These are phyloP conservation scores for Thermothielavioides terrestris DNA, from an alignment of 495 filamentous ascomycete genomes.

Conservation along the genomic window DNA sequence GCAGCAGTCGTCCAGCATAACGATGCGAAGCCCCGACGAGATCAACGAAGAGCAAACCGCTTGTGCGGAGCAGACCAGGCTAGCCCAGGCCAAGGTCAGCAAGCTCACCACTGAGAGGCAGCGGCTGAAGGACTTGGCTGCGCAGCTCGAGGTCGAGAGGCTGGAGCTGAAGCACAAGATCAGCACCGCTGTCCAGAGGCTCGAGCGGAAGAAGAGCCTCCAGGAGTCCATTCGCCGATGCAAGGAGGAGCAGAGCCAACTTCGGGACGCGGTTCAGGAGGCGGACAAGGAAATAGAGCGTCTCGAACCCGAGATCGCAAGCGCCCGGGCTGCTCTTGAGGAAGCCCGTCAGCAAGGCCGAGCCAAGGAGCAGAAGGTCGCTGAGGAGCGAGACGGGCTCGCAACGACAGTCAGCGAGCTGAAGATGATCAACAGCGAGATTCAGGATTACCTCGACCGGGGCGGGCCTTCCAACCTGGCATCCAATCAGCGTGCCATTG, in stretches of 20 bases:
- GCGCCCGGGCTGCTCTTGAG: conserved; percentile 63
- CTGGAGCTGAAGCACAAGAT: conserved; percentile 63
- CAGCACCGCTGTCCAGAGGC: conserved; percentile 56
- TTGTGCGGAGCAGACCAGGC: conserved; percentile 57
- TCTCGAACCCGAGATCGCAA: conserved; percentile 62
- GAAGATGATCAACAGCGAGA: conserved; percentile 61
- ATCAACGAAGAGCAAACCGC: conserved; percentile 67
- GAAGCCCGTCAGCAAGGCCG: conserved; percentile 64
- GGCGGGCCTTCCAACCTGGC: conserved; percentile 67
- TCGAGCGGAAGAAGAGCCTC: conserved; percentile 68
- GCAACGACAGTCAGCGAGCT: conserved; percentile 68
- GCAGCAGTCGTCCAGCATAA: conserved; percentile 58
- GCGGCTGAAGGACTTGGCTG: conserved; percentile 55
- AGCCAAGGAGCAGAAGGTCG: conserved; percentile 63
- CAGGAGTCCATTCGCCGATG: conserved; percentile 61
- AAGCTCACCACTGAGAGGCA: conserved; percentile 64
- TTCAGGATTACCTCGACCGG: conserved; percentile 68
- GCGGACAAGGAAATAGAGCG: conserved; percentile 61
- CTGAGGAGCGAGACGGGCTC: conserved; percentile 61
- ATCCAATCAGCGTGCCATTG: conserved; percentile 59
- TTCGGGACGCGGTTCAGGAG: conserved; percentile 55
- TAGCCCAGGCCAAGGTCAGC: conserved; percentile 50
- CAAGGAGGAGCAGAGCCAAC: conserved; percentile 55
- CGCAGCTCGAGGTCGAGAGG: conserved; percentile 59
- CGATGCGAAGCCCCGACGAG: conserved; percentile 64